Evolutionary conservation across 2,329 filamentous ascomycete genomes (phyloP).

Genomic region (Talaromyces atroroseus): DNA sequence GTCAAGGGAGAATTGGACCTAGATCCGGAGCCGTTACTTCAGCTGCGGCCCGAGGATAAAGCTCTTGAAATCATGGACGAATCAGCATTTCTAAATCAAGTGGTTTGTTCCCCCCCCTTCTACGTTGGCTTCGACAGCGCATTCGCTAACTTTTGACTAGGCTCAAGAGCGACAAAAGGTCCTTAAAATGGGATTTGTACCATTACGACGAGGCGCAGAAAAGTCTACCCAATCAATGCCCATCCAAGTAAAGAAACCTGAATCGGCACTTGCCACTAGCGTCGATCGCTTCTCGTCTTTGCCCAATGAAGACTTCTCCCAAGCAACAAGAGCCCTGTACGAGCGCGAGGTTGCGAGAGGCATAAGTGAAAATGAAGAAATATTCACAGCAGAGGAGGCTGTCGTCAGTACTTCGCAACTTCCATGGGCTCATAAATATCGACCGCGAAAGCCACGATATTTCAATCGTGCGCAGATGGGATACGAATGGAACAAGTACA

Average conservation of each 20-base stretch:
- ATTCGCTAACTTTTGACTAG: constrained; percentile 23
- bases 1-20: constrained; percentile 26
- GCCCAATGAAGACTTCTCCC: constrained; percentile 73
- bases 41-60: constrained; percentile 61
- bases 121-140: constrained; percentile 6
- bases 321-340: constrained; percentile 81
- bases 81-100: constrained; percentile 51
- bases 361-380: constrained; percentile 88
- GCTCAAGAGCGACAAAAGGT: constrained; percentile 55
- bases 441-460: constrained; percentile 86
- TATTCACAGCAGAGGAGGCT: constrained; percentile 85
- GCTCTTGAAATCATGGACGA: constrained; percentile 54
- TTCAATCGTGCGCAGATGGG: constrained; percentile 99
- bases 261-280: constrained; percentile 47
- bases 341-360: constrained; percentile 89
- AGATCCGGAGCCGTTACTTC: constrained; percentile 63
- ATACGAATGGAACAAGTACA: constrained; percentile 99
- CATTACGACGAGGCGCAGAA: constrained; percentile 42
- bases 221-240: constrained; percentile 28
- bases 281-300: constrained; percentile 64
- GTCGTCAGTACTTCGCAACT: constrained; percentile 61
- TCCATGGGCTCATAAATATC: constrained; percentile 77
- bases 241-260: constrained; percentile 34
- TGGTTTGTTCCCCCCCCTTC: constrained; percentile 37
- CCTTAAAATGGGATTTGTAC: constrained; percentile 62